Base-by-base conservation (phyloP, 2,329 filamentous ascomycete species). In the Corinectria fuckeliana region DNA sequence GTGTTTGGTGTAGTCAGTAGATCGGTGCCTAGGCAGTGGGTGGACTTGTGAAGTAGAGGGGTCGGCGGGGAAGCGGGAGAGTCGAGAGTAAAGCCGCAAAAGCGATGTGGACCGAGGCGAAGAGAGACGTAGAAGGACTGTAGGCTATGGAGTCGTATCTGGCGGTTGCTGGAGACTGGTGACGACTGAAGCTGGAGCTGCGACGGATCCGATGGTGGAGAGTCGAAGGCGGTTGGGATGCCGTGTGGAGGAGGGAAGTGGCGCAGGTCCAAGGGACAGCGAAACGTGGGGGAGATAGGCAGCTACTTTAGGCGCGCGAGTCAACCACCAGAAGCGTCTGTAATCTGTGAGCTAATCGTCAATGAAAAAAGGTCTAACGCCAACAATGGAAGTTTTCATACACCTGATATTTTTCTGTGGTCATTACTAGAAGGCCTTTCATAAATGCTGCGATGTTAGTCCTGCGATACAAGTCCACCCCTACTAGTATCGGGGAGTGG, bases 171-270 rank as follows among this genome's bases (percentile, higher is more conserved):
- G 10, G 42, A 5, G n/a, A 28, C n/a, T 18, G 23, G 6, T 9
- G 5, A n/a, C 30, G 13, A n/a, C 23, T 56, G 49, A 34, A 32
- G 44, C 38, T 39, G 23, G 52, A 26, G 25, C 42, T 28, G 47
- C 25, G 47, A 54, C 20, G 42, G 49, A 21, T 41, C 23, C 13
- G 34, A 48, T 52, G 54, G 54, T 56, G 52, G 57, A 59, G 55
- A 50, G 50, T 41, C 25, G 28, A 45, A 41, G 28, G 44, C 34
- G 28, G 48, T 45, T 36, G 36, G 49, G 48, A 38, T 36, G 34
- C 39, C 38, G 50, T 54, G 55, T 39, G 39, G 49, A 54, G 28
- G 56, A 34, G 47, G 39, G 36, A 45, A 50, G 60, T 62, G 60
- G 60, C 60, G 60, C 60, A 62, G 60, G 47, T 20, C 25, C 42